A percentile compares a stretch with the other conserved stretches of the same genome.
phyloP scores from a whole-genome alignment of 169 alveolate species.

The Eimeria tenella region DNA sequence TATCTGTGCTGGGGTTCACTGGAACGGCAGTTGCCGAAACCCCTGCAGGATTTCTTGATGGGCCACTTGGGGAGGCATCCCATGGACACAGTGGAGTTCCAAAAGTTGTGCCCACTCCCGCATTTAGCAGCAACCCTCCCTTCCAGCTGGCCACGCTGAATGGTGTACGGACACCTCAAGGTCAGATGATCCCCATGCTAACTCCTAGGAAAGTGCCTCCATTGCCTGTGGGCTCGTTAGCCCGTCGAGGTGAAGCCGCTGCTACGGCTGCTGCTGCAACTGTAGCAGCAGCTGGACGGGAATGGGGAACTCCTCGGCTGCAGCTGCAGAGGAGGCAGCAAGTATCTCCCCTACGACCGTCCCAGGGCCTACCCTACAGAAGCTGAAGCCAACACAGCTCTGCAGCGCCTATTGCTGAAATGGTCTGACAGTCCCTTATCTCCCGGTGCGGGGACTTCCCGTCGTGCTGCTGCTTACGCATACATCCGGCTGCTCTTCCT shows the following conservation, averaged over 20 bases:
- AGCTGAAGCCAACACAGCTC: background rate
- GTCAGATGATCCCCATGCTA: background rate
- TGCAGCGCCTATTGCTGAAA: background rate
- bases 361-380: background rate
- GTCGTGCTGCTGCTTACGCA: too few relatives aligned
- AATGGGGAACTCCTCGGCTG: slow-evolving; percentile 20
- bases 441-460: too few relatives aligned
- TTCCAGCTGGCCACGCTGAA: background rate
- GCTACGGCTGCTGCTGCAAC: background rate
- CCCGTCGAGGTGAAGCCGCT: background rate
- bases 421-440: too few relatives aligned
- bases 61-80: background rate
- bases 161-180: background rate
- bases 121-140: too few relatives aligned
- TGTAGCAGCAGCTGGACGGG: background rate
- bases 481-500: too few relatives aligned
- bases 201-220: background rate
- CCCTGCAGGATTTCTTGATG: background rate
- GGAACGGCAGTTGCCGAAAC: background rate
- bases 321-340: slow-evolving; percentile 45
- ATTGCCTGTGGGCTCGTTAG: background rate
- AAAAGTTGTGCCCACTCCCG: background rate
- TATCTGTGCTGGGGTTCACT: slow-evolving; percentile 47
- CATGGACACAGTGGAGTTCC: background rate
- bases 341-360: slow-evolving; percentile 2